phyloP scores from a whole-genome alignment of 2,329 filamentous ascomycete genomes.

The Penicillium sp. region DNA sequence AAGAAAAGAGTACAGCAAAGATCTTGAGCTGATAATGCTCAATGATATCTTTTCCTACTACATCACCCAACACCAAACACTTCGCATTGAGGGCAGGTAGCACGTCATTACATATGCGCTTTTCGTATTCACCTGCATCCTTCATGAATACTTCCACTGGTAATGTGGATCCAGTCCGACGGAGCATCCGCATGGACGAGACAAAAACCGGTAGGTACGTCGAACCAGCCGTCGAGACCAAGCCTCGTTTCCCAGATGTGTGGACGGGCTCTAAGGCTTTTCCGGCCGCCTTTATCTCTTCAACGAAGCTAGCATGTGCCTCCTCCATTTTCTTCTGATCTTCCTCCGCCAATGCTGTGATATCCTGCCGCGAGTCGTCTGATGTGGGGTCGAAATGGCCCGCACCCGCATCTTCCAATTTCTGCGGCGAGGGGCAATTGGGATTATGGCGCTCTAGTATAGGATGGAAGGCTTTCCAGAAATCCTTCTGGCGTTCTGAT shows the following conservation, averaged over 20 bases:
- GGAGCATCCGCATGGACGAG: constrained; percentile 53
- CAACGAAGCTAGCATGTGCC: constrained; percentile 44
- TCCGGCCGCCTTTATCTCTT: constrained; percentile 28
- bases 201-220: constrained; percentile 52
- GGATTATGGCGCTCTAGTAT: constrained; percentile 35
- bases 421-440: constrained; percentile 30
- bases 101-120: constrained; percentile 40
- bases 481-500: constrained; percentile 36
- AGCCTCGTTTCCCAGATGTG: constrained; percentile 45
- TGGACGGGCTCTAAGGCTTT: constrained; percentile 33
- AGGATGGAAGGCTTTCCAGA: constrained; percentile 38
- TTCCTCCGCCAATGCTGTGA: constrained; percentile 35
- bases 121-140: constrained; percentile 41
- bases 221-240: constrained; percentile 53
- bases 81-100: constrained; percentile 43
- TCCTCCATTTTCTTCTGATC: constrained; percentile 37
- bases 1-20: constrained; percentile 58
- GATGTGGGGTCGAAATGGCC: constrained; percentile 32
- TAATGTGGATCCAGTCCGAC: constrained; percentile 51
- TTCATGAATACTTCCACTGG: constrained; percentile 50
- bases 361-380: constrained; percentile 33
- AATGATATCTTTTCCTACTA: constrained; percentile 41
- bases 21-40: constrained; percentile 57
- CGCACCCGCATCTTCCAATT: constrained; percentile 22
- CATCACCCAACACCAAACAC: constrained; percentile 45